Conservation (phyloP, 352 stramenopile species). For the Phytophthora macrochlamydospora region DNA sequence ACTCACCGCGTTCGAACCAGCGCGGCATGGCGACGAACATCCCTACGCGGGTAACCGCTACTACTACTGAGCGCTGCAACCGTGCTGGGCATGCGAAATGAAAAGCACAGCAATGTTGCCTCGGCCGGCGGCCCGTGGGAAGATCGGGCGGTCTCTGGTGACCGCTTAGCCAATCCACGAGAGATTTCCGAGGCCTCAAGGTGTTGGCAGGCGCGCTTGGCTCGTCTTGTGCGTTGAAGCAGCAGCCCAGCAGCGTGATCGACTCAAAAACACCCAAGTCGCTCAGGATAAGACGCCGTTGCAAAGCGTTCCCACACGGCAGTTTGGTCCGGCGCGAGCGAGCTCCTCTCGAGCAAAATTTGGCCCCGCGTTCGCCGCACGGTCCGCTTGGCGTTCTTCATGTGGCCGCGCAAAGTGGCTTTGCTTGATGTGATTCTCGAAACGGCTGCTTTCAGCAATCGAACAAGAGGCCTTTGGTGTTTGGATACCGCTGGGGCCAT, state of each 20-base stretch:
- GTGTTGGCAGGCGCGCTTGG: not conserved
- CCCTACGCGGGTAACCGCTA: no score
- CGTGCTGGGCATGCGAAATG: not conserved
- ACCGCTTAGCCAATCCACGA: conserved; percentile 1
- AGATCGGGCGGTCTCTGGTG: not conserved
- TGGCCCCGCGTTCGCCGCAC: conserved; percentile 9
- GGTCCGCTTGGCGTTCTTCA: not conserved
- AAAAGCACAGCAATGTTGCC: not conserved
- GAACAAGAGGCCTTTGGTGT: not conserved
- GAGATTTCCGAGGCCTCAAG: not conserved
- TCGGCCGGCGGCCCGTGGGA: not conserved
- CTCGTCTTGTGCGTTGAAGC: not conserved
- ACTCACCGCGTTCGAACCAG: no score
- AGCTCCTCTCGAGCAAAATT: conserved; percentile 10
- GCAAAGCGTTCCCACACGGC: no score
- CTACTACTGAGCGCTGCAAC: not conserved
- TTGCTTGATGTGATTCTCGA: conserved; percentile 1
- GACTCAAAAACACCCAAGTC: no score
- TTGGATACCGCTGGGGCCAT: not conserved
- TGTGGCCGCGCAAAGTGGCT: no score
- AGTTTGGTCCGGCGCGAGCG: not conserved
- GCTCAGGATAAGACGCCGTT: no score
- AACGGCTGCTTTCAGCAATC: not conserved
- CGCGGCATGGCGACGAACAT: no score
- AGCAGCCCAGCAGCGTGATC: not conserved